These are phyloP conservation scores for Penicillium sp. DNA, from an alignment of 2,329 filamentous ascomycete genomes.

Conservation along the genomic window DNA sequence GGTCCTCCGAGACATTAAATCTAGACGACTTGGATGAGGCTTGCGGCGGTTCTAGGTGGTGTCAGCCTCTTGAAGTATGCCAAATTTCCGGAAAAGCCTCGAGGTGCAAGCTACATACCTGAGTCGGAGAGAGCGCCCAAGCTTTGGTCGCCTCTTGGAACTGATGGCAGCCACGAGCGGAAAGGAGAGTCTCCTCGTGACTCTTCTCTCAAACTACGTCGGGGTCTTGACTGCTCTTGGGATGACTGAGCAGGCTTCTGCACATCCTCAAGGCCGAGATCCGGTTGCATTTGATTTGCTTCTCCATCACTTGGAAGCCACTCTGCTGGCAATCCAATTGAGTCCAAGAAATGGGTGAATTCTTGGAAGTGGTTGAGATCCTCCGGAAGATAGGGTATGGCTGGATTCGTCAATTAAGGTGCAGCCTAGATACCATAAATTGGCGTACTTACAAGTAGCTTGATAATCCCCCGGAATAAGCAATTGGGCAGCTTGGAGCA, in stretches of 20 bases:
- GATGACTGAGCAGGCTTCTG: slow-evolving; percentile 28
- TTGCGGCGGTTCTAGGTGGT: slow-evolving; percentile 36
- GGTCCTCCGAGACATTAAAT: slow-evolving; percentile 39
- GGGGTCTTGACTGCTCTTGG: slow-evolving; percentile 31
- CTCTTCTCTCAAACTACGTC: slow-evolving; percentile 29
- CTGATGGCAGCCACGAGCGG: slow-evolving; percentile 42
- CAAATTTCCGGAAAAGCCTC: neutral
- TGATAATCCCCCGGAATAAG: slow-evolving; percentile 41
- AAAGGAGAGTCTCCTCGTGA: slow-evolving; percentile 43
- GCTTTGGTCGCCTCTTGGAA: slow-evolving; percentile 41
- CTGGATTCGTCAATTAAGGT: slow-evolving; percentile 26
- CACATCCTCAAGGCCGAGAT: slow-evolving; percentile 31
- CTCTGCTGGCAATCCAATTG: slow-evolving; percentile 43
- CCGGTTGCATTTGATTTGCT: slow-evolving; percentile 33
- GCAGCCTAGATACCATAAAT: neutral
- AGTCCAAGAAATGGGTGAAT: slow-evolving; percentile 45
- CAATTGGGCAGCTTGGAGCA: slow-evolving; percentile 48
- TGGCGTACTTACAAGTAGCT: slow-evolving; percentile 27
- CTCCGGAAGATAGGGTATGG: slow-evolving; percentile 40
- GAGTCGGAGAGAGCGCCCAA: slow-evolving; percentile 41
- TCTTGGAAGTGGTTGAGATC: slow-evolving; percentile 45
- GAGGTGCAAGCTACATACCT: slow-evolving; percentile 27
- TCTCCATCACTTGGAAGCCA: slow-evolving; percentile 40
- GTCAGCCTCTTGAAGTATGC: neutral
- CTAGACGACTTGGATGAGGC: slow-evolving; percentile 26